Conservation (phyloP, 345 rosid genomes). For the Barbarea vulgaris region DNA sequence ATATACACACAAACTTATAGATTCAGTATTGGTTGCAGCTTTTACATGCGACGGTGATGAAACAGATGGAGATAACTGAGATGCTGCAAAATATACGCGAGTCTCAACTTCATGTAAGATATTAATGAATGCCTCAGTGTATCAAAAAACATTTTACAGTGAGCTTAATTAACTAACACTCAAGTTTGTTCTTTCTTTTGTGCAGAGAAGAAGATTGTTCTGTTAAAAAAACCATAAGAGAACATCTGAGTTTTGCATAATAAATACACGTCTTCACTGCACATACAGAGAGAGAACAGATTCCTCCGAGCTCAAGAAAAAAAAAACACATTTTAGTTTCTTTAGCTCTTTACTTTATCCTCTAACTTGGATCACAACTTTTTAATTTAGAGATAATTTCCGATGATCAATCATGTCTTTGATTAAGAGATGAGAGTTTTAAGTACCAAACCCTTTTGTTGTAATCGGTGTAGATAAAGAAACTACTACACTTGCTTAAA, state of each 20-base stretch:
- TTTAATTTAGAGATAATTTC: neutral
- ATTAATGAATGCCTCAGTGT: conserved; percentile 16
- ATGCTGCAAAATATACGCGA: conserved; percentile 59
- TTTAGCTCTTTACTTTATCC: conserved; percentile 2
- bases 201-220: conserved; percentile 45
- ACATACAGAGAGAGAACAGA: conserved; percentile 33
- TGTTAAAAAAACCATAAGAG: conserved; percentile 25
- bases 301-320: neutral
- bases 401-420: conserved; percentile 9
- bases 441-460: conserved; percentile 18
- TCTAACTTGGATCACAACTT: conserved; percentile 17
- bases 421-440: conserved; percentile 21
- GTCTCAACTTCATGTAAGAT: conserved; percentile 71
- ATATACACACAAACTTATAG: neutral
- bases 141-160: neutral
- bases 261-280: conserved; percentile 36
- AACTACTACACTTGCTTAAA: conserved; percentile 1
- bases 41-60: conserved; percentile 67
- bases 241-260: conserved; percentile 38
- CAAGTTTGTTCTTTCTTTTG: neutral
- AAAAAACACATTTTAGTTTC: conserved; percentile 20
- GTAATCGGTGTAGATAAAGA: conserved; percentile 24
- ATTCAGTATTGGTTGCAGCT: conserved; percentile 47
- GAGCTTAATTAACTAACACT: conserved; percentile 16
- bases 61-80: conserved; percentile 77